Evolutionary conservation across 129 eudicot genomes (phyloP).

Genomic region (Lactuca saligna): DNA sequence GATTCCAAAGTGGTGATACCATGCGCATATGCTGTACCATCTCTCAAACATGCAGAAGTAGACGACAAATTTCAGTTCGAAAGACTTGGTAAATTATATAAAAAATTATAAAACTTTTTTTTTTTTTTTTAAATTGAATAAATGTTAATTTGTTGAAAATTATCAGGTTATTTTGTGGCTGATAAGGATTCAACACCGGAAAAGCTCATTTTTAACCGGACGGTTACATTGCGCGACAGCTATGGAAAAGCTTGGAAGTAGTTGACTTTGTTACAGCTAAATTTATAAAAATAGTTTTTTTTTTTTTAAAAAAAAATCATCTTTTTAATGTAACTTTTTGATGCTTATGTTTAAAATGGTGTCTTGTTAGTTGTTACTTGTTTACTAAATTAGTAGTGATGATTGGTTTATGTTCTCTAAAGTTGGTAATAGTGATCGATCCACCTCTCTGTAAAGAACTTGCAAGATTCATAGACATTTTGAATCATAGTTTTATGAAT

Average conservation of each 20-base stretch:
- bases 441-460: no score
- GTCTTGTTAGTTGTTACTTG: background rate
- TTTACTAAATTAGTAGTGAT: no score
- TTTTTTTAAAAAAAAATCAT: no score
- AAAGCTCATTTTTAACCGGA: slow-evolving; percentile 74
- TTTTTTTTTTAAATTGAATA: no score
- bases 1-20: slow-evolving; percentile 72
- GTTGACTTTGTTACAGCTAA: slow-evolving; percentile 12
- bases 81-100: slow-evolving; percentile 58
- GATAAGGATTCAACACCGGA: slow-evolving; percentile 80
- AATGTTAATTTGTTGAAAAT: background rate
- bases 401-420: no score
- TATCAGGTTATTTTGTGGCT: slow-evolving; percentile 79
- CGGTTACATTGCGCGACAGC: slow-evolving; percentile 78
- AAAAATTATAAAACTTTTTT: background rate
- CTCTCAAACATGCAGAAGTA: slow-evolving; percentile 53
- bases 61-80: slow-evolving; percentile 93
- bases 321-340: background rate
- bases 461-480: no score
- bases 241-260: slow-evolving; percentile 73
- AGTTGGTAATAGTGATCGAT: background rate
- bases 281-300: background rate
- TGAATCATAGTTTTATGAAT: no score
- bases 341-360: slow-evolving; percentile 15
- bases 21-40: slow-evolving; percentile 70